Base-by-base conservation (phyloP, 441 rosid genomes). In the Populus hybrid region DNA sequence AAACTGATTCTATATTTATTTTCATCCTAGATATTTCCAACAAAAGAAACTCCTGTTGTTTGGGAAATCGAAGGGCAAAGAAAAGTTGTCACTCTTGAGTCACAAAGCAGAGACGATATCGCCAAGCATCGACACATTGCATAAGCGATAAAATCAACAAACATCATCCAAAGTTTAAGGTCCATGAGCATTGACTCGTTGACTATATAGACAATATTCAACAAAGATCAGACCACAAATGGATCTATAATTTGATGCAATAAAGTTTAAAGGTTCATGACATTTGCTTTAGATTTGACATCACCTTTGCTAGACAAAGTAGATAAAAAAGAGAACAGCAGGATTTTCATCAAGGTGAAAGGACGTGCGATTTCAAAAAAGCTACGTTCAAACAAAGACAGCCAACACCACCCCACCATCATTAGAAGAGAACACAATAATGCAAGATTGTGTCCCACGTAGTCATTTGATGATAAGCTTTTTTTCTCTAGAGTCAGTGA, bases 401-500 rank as follows among this genome's bases (percentile, higher is more conserved):
- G 53, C 78, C 80, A 79, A 26, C 73, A 78, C 72, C 77, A 78
- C 83, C 88, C 88, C 83, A 85, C 85, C 84, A 85, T 78, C 71
- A 79, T 79, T 74, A 42, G 50, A 75, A 81, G 82, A 74, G 65
- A 78, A 84, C 84, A 83, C 81, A 76, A 86, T 86, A 74, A 87
- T 83, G 76, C 72, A 74, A 40, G 74, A 75, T 72, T 32, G 68
- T 57, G 74, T 73, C 79, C 79, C 76, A 67, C 72, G 6, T 16
- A 38, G 63, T 35, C 42, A 42, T 74, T 32, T 23, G 76, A 69
- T 69, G 36, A 69, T 71, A 38, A 40, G 59, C 21, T 76, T 32
- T 67, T 63, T 63, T 70, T 4, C 38, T 65, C 74, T 65, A 2
- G 9, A 36, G 66, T 67, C 65, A 75, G 71, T 10, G 34, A 80